Percentiles rank a stretch among this genome's conserved stretches.
These are phyloP conservation scores for Fusarium domesticum DNA, from an alignment of 2,329 filamentous ascomycete species.

Conservation along the genomic window DNA sequence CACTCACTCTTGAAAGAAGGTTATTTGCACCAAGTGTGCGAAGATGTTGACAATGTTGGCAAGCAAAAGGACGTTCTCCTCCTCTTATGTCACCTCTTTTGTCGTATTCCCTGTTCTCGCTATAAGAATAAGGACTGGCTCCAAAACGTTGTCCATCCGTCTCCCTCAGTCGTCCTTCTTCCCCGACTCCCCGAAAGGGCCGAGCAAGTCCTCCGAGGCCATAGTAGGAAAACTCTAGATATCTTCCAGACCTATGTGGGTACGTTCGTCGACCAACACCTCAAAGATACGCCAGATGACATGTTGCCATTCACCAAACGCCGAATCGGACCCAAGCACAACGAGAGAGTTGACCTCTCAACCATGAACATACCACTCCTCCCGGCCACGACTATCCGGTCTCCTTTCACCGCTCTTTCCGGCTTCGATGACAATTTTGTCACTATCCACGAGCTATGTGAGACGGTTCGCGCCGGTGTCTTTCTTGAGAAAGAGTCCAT, in stretches of 20 bases:
- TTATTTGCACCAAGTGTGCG: slow-evolving; percentile 64
- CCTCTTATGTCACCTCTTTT: slow-evolving; percentile 60
- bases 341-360: no score
- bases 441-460: slow-evolving; percentile 65
- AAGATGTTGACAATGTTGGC: slow-evolving; percentile 60
- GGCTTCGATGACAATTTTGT: slow-evolving; percentile 62
- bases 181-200: slow-evolving; percentile 59
- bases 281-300: slow-evolving; percentile 48
- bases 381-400: slow-evolving; percentile 58
- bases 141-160: no score
- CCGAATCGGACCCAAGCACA: slow-evolving; percentile 45
- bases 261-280: slow-evolving; percentile 65
- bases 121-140: no score
- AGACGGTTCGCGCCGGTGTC: slow-evolving; percentile 61
- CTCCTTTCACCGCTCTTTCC: slow-evolving; percentile 69
- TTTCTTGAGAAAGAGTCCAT: slow-evolving; percentile 74
- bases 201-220: slow-evolving; percentile 53
- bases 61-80: no score
- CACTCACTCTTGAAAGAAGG: slow-evolving; percentile 69
- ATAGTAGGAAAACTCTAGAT: slow-evolving; percentile 63
- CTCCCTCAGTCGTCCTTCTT: no score
- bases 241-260: slow-evolving; percentile 68
- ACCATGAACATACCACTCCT: no score
- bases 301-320: slow-evolving; percentile 56
- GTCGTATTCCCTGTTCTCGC: no score